Conservation (phyloP, 1,284 basidiomycete genomes). For the Austroboletus novae-zelandiae region DNA sequence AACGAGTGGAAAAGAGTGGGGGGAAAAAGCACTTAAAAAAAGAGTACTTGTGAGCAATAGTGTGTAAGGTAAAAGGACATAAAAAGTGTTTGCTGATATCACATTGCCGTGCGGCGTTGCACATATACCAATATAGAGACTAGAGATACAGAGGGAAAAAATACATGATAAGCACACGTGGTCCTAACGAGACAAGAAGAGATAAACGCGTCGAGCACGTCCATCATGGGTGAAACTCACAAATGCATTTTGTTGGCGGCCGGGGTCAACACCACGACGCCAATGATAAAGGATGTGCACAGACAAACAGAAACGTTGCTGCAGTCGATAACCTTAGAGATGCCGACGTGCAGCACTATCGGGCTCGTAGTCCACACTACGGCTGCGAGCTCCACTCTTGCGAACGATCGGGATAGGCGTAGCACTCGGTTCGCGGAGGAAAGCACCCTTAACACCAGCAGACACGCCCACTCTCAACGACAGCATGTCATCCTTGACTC, state of each 20-base stretch:
- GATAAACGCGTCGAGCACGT: slow-evolving; percentile 2
- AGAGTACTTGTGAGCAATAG: neutral
- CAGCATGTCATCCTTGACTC: slow-evolving; percentile 13
- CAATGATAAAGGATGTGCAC: neutral
- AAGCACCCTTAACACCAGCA: slow-evolving; percentile 9
- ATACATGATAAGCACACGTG: slow-evolving; percentile 12
- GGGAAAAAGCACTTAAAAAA: neutral
- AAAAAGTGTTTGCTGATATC: slow-evolving; percentile 1
- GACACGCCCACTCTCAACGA: slow-evolving; percentile 7
- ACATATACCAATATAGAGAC: slow-evolving; percentile 4
- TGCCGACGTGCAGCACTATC: slow-evolving; percentile 8
- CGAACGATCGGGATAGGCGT: slow-evolving; percentile 21
- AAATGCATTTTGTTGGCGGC: neutral
- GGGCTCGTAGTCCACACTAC: slow-evolving; percentile 22
- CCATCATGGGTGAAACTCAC: slow-evolving; percentile 17
- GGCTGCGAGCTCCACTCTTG: slow-evolving; percentile 26
- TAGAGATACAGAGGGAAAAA: slow-evolving; percentile 12
- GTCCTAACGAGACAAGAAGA: neutral
- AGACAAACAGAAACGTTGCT: neutral
- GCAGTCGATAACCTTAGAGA: slow-evolving; percentile 8
- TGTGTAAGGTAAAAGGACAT: neutral
- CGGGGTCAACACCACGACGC: neutral
- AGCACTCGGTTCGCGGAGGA: slow-evolving; percentile 28
- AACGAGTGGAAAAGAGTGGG: neutral
- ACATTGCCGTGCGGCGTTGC: slow-evolving; percentile 2